phyloP scores from a whole-genome alignment of 2,329 filamentous ascomycete species.

The Arthrobotrys conoides region DNA sequence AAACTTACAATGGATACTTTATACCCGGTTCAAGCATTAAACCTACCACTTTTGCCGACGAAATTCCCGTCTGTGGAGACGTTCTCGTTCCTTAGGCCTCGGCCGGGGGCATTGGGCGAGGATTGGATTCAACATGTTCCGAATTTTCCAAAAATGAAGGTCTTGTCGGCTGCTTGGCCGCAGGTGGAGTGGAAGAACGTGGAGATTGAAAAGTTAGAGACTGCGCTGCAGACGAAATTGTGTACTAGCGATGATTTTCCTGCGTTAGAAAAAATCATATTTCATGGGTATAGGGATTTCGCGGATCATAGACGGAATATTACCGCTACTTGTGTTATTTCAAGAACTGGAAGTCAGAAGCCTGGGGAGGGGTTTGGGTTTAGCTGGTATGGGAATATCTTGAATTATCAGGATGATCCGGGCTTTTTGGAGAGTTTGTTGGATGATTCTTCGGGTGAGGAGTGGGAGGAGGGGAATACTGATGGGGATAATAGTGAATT shows the following conservation, averaged over 20 bases:
- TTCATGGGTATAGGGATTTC: neutral
- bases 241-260: neutral
- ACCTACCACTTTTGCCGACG: neutral
- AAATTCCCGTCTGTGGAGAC: neutral
- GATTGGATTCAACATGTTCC: constrained; percentile 3
- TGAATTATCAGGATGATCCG: neutral
- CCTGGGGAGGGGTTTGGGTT: neutral
- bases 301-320: constrained; percentile 7
- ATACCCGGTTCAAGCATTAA: neutral
- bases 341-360: neutral
- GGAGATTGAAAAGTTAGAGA: neutral
- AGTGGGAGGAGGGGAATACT: constrained; percentile 6
- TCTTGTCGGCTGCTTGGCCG: neutral
- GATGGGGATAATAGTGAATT: neutral
- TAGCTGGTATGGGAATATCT: neutral
- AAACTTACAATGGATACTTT: neutral
- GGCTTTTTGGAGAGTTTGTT: neutral
- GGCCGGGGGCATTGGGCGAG: neutral
- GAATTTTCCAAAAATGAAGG: neutral
- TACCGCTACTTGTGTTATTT: neutral
- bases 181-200: neutral
- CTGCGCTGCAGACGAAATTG: neutral
- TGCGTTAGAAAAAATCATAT: neutral
- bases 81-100: neutral
- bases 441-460: neutral